Percentiles rank a stretch among this genome's conserved stretches.
Conservation (phyloP, 2,329 filamentous ascomycete genomes). For the Diaporthe humulicola region DNA sequence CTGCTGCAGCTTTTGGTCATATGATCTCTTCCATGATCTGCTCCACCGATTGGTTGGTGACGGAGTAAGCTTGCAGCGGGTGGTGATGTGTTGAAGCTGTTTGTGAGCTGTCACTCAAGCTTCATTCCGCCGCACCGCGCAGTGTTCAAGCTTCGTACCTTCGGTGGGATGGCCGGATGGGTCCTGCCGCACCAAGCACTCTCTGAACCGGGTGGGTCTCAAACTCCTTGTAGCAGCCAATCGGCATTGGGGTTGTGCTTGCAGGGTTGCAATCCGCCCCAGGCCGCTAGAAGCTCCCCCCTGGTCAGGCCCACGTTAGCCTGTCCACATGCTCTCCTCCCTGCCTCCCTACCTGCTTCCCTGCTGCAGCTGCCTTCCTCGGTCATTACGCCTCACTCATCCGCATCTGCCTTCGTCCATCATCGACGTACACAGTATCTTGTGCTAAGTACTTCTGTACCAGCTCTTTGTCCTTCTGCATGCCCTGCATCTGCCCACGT, state of each 20-base stretch:
- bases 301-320: slow-evolving; percentile 15
- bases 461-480: slow-evolving; percentile 2
- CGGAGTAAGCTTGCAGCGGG: background rate
- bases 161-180: background rate
- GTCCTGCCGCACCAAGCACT: background rate
- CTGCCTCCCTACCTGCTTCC: slow-evolving; percentile 8
- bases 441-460: background rate
- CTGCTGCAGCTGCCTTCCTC: slow-evolving; percentile 21
- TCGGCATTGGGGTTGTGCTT: background rate
- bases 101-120: slow-evolving; percentile 6
- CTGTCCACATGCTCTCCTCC: background rate
- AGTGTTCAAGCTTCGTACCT: slow-evolving; percentile 16
- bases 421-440: background rate
- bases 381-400: slow-evolving; percentile 13
- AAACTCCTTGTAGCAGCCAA: background rate
- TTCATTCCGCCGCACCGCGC: background rate
- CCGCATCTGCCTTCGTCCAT: slow-evolving; percentile 26
- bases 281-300: slow-evolving; percentile 11
- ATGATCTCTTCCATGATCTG: slow-evolving; percentile 1
- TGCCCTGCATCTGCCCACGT: background rate
- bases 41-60: background rate
- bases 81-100: background rate
- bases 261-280: background rate
- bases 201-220: background rate
- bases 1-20: background rate